Conservation (phyloP, 768 basidiomycete genomes). For the Amanita phalloides region DNA sequence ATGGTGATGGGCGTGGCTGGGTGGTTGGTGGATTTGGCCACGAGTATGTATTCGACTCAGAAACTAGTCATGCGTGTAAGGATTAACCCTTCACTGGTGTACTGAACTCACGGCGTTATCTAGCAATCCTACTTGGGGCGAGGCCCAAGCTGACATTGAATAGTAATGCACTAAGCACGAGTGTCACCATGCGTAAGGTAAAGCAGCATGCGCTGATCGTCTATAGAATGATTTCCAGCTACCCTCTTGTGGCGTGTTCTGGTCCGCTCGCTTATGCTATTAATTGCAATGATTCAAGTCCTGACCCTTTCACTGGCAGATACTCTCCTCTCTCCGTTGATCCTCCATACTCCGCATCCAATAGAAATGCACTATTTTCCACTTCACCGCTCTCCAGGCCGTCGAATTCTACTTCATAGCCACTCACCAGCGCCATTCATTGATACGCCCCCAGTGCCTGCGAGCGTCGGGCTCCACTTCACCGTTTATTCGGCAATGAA, state of each 20-base stretch:
- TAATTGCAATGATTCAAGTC: not conserved
- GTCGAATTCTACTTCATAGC: constrained; percentile 49
- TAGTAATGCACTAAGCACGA: constrained; percentile 24
- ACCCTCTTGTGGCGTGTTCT: not conserved
- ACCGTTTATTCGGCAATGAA: constrained; percentile 48
- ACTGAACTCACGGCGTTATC: constrained; percentile 3
- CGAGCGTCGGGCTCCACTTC: constrained; percentile 34
- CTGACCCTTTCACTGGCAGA: constrained; percentile 22
- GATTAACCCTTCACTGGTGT: constrained; percentile 6
- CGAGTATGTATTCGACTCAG: constrained; percentile 18
- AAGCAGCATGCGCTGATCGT: constrained; percentile 53
- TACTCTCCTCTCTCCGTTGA: constrained; percentile 49
- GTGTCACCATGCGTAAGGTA: constrained; percentile 42
- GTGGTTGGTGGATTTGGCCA: constrained; percentile 43
- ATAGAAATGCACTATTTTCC: constrained; percentile 65
- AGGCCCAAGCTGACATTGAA: constrained; percentile 4
- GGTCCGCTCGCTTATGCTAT: constrained; percentile 1
- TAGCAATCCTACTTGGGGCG: constrained; percentile 1
- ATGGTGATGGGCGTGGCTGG: constrained; percentile 49
- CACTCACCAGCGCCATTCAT: constrained; percentile 63
- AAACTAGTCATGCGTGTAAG: constrained; percentile 35
- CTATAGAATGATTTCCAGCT: constrained; percentile 28
- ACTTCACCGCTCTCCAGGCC: constrained; percentile 23
- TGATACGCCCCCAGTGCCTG: constrained; percentile 19
- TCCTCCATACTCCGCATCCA: constrained; percentile 48